Evolutionary conservation across 805 yeast genomes (phyloP), one percentile per base, ranked within the genome.

Genomic region (Zygosaccharomyces pseudorouxii): DNA sequence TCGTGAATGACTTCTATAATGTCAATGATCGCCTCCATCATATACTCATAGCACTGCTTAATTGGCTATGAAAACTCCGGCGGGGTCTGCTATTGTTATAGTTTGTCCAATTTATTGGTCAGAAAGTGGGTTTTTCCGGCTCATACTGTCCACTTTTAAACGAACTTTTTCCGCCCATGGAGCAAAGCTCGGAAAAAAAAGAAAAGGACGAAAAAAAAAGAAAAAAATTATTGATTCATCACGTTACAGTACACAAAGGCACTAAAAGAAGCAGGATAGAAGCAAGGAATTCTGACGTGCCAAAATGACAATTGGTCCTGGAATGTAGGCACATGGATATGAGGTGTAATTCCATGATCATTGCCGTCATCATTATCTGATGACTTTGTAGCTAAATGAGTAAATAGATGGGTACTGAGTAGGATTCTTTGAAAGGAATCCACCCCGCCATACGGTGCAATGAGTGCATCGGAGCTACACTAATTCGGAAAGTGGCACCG

Each of bases 1-100:
- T 41, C 44, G 20, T 41, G 44, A 29, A 41, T 41, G 12, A 41
- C 29, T 4, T 41, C 44, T 27, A 41, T 41, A 41, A 41, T 41
- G 36, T 41, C 44, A 19, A 41, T 41, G 7, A 41, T 41, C 6
- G 44, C 19, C 11, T 41, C 44, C 44, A 41, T 41, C 29, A 19
- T 29, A 9, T 31, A 28, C 20, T 10, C 33, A 28, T 41, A 41
- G 10, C 10, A 41, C 12, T 29, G 23, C 5, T 12, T 6, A 31
- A 10, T 4, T 20, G 11, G 20, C 23, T 14, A 33, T 22, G 23
- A 7, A 16, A 33, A 33, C 37, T 33, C 37, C 37, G 37, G 19
- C 2, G 11, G 11, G 10, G 8, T 11, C 3, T 33, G 16, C 20
- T 33, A n/a, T 10, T n/a, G 10, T 16, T 29, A 2, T 14, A 8